Conservation (phyloP, 352 stramenopile species). For the Phytophthora citrophthora region DNA sequence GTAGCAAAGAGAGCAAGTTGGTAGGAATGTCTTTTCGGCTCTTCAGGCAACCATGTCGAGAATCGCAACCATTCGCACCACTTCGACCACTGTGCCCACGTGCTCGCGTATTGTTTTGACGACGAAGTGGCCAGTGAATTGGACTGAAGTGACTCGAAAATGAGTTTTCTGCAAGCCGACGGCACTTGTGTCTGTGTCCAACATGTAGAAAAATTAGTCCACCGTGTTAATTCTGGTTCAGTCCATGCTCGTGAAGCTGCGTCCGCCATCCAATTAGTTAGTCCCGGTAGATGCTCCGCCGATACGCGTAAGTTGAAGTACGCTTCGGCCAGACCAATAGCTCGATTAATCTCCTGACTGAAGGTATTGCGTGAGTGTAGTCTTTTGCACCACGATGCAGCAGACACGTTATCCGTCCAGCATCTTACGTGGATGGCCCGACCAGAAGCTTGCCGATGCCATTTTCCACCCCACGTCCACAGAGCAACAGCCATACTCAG, state of each 20-base stretch:
- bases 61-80: conserved; percentile 16
- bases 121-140: conserved; percentile 20
- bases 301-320: conserved; percentile 23
- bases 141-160: conserved; percentile 26
- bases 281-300: conserved; percentile 12
- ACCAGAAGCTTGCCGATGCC: neutral
- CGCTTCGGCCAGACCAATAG: conserved; percentile 26
- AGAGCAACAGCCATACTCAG: conserved; percentile 28
- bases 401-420: conserved; percentile 39
- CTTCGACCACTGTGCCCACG: conserved; percentile 6
- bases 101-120: neutral
- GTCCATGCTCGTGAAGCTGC: neutral
- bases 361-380: conserved; percentile 9
- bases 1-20: conserved; percentile 13
- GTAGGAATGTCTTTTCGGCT: neutral
- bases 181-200: conserved; percentile 17
- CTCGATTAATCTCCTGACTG: conserved; percentile 45
- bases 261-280: conserved; percentile 37
- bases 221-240: neutral
- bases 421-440: conserved; percentile 15
- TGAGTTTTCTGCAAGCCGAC: conserved; percentile 15
- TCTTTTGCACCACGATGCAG: conserved; percentile 25
- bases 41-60: conserved; percentile 5
- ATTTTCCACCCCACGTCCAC: conserved; percentile 22
- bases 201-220: conserved; percentile 20